Evolutionary conservation across 345 rosid genomes (phyloP).

Genomic region (Eucalyptus sp.): DNA sequence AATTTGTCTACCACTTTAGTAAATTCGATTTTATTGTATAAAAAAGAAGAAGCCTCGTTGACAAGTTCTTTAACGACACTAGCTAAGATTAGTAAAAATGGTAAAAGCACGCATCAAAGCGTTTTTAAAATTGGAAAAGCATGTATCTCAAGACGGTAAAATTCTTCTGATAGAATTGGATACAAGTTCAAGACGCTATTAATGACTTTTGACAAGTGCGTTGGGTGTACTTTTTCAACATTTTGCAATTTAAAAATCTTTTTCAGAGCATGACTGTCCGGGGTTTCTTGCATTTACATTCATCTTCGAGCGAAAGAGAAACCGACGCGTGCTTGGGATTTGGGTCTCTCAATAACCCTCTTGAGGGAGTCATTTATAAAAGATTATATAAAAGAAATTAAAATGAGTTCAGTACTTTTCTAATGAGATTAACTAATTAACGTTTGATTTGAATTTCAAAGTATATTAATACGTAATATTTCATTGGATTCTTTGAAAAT

Average conservation of each 20-base stretch:
- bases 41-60: not conserved
- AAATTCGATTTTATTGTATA: not conserved
- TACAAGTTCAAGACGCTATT: not conserved
- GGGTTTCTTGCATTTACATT: not conserved
- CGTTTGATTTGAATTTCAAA: not conserved
- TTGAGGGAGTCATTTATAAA: not conserved
- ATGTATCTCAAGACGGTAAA: not conserved
- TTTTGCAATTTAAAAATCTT: not conserved
- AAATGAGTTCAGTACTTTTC: not conserved
- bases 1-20: not conserved
- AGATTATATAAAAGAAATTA: not conserved
- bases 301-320: not conserved
- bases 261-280: not conserved
- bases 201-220: not conserved
- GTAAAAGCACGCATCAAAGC: not conserved
- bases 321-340: not conserved
- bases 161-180: not conserved
- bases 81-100: not conserved
- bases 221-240: not conserved
- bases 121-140: not conserved
- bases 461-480: not conserved
- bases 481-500: not conserved
- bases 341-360: not conserved
- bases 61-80: not conserved
- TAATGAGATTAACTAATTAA: not conserved